A percentile compares a stretch with the other conserved stretches of the same genome.
phyloP scores from a whole-genome alignment of 2,329 filamentous ascomycete genomes.

The Aspergillus terreus region DNA sequence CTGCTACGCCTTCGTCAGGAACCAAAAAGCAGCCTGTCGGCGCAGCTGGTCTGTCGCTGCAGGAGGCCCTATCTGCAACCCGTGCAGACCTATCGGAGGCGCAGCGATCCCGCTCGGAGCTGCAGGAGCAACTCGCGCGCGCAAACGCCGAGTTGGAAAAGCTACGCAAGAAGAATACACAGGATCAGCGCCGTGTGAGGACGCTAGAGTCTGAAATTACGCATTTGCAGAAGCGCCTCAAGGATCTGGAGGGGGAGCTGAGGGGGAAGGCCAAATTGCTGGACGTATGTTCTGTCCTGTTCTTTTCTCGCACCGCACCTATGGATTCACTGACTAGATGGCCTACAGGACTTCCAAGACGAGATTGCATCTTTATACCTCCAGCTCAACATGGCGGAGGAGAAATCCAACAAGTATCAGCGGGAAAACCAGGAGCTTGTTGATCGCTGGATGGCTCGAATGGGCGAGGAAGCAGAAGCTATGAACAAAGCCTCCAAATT shows the following conservation, averaged over 20 bases:
- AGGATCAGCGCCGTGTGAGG: conserved; percentile 60
- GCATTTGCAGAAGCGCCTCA: conserved; percentile 62
- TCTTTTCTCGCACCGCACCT: background rate
- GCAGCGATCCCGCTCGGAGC: conserved; percentile 66
- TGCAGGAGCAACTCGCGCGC: conserved; percentile 61
- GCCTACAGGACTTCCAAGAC: conserved; percentile 72
- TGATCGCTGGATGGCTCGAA: conserved; percentile 84
- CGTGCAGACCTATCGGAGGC: conserved; percentile 71
- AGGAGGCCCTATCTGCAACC: conserved; percentile 30
- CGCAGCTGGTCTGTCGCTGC: conserved; percentile 26
- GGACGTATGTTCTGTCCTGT: conserved; percentile 50
- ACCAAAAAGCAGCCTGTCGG: conserved; percentile 23
- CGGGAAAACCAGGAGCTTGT: conserved; percentile 86
- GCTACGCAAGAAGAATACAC: conserved; percentile 57
- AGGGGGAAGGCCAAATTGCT: conserved; percentile 78
- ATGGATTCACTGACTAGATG: conserved; percentile 4
- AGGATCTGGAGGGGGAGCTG: conserved; percentile 81
- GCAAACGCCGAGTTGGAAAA: conserved; percentile 62
- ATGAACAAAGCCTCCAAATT: conserved; percentile 66
- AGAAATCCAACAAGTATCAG: conserved; percentile 67
- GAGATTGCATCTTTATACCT: conserved; percentile 85
- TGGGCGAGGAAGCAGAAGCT: conserved; percentile 78
- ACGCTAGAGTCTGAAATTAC: conserved; percentile 61
- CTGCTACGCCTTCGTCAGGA: conserved; percentile 24
- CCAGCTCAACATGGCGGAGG: conserved; percentile 81